Percentiles rank a stretch among this genome's conserved stretches.
These are phyloP conservation scores for Tetracentron sinense DNA, from an alignment of 164 flowering plant genomes.

Conservation along the genomic window DNA sequence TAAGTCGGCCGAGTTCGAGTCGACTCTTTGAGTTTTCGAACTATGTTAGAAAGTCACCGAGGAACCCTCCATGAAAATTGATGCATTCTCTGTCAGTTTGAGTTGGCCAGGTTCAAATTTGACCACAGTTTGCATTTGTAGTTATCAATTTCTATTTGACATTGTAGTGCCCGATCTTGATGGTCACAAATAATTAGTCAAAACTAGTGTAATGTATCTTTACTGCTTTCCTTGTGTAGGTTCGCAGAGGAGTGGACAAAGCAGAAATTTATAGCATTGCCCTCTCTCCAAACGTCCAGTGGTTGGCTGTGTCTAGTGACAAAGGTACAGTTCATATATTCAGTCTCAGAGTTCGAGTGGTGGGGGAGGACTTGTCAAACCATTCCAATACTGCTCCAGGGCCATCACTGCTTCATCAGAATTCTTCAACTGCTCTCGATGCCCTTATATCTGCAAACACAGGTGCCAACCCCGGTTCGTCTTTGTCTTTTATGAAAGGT, in stretches of 20 bases:
- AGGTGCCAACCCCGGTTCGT: conserved; percentile 69
- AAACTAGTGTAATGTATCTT: conserved; percentile 1
- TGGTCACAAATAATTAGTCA: not conserved
- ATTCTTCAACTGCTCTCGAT: conserved; percentile 61
- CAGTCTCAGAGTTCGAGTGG: conserved; percentile 65
- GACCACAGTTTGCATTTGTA: not conserved
- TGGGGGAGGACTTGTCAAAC: conserved; percentile 55
- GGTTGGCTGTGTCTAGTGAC: conserved; percentile 66
- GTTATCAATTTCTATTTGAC: not conserved
- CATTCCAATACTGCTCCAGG: conserved; percentile 30
- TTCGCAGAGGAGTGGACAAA: conserved; percentile 52
- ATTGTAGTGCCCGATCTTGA: not conserved
- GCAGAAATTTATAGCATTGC: conserved; percentile 57
- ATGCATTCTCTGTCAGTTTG: not conserved
- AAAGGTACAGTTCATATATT: conserved; percentile 58
- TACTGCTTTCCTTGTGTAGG: conserved; percentile 27
- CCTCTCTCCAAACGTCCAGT: conserved; percentile 52
- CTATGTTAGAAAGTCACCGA: too few species aligned
- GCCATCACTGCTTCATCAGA: conserved; percentile 38
- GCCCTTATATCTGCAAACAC: conserved; percentile 53
- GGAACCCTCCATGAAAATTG: too few species aligned
- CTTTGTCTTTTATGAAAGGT: conserved; percentile 94
- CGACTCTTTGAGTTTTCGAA: too few species aligned
- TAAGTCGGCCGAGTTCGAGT: too few species aligned
- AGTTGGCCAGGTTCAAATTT: not conserved